Percentiles rank a stretch among this genome's conserved stretches.
Conservation (phyloP, 768 basidiomycete species). For the Calocybe indica region DNA sequence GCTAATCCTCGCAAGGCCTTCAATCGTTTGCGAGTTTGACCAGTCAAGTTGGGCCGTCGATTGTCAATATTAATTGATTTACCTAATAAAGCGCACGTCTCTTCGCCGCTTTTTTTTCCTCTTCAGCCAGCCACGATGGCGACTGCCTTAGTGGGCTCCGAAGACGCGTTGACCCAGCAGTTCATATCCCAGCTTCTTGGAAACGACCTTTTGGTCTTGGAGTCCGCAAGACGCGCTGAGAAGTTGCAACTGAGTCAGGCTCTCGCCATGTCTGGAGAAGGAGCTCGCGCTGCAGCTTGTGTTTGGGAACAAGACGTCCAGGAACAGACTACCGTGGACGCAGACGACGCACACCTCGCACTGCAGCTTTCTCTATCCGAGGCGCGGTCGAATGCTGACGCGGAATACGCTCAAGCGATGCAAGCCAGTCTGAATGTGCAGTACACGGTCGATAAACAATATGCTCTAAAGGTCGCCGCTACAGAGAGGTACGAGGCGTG, state of each 20-base stretch:
- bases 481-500: conserved; percentile 14
- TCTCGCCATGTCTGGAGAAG: conserved; percentile 13
- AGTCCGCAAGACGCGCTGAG: conserved; percentile 23
- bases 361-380: conserved; percentile 21
- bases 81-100: no score
- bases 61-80: no score
- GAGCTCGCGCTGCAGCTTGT: conserved; percentile 15
- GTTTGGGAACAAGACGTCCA: conserved; percentile 14
- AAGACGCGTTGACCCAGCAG: conserved; percentile 22
- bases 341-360: conserved; percentile 22
- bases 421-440: conserved; percentile 20
- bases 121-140: no score
- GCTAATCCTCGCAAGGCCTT: no score
- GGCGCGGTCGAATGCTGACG: conserved; percentile 21
- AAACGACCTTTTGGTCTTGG: conserved; percentile 19
- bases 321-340: background rate
- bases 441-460: conserved; percentile 20
- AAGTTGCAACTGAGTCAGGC: conserved; percentile 24
- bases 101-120: no score
- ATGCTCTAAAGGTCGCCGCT: conserved; percentile 30
- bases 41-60: no score
- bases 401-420: conserved; percentile 23
- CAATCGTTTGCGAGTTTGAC: no score
- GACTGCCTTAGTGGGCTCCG: background rate
- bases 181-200: conserved; percentile 28